Evolutionary conservation across 2,329 filamentous ascomycete genomes (phyloP), one percentile per base, ranked within the genome.

Genomic region (Fusarium sp.): DNA sequence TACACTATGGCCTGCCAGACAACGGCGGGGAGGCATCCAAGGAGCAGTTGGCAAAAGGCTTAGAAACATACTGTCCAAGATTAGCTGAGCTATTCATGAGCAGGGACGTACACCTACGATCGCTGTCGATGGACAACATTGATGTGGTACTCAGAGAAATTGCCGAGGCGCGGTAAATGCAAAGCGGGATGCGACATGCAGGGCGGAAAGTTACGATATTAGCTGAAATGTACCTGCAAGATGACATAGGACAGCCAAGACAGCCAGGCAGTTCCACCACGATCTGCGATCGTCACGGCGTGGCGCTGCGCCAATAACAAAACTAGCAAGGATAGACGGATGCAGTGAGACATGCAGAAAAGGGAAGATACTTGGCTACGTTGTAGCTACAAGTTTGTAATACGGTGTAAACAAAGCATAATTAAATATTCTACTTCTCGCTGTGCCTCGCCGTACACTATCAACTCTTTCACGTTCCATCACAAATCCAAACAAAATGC

Each of bases 131-230:
- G 59, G 62, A 65, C 3, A 64, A 26, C 24, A 64, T 65, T 1
- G 59, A 65, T 33, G 22, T 5, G 3, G 59, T 65, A 22, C 53
- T 65, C 15, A 26, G 45, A 6, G 62, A 65, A 19, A 65, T 65
- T 22, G 60, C 48, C 5, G 53, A 59, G 24, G 41, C 43, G 13
- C 26, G 41, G 17, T 63, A 62, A 7, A 7, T 9, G 33, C 13
- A 32, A 11, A 1, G 7, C 19, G 26, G 51, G 20, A 56, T 17
- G 22, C 14, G 15, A 5, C 15, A 40, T 26, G 15, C 17, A 7
- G 10, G 7, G 17, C 35, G 17, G 7, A 37, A n/a, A n/a, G 9
- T n/a, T 7, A 5, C 35, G 17, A 37, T 17, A 8, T 35, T 35
- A 11, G n/a, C 8, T 28, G 41, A 37, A 41, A 49, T 11, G 32